Evolutionary conservation across 2,329 filamentous ascomycete species (phyloP).

Genomic region (Paradendryphiella salina): DNA sequence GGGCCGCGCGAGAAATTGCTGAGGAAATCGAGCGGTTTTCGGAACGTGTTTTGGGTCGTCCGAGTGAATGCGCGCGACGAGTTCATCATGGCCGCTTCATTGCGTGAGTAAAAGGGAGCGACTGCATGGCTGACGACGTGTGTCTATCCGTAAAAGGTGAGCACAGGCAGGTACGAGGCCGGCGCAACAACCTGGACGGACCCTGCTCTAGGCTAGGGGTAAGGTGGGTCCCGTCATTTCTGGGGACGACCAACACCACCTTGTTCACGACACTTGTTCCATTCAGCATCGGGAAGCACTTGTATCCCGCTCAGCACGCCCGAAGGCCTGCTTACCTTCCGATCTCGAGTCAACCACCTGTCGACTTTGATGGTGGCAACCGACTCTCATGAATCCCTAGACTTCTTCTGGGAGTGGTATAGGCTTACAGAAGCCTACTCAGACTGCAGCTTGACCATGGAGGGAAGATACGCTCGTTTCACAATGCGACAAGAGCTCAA

Average conservation of each 20-base stretch:
- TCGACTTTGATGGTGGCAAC: too few species aligned
- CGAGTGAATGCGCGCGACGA: conserved; percentile 41
- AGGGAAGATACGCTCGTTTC: conserved; percentile 10
- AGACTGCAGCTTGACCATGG: conserved; percentile 3
- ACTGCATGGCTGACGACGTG: conserved; percentile 17
- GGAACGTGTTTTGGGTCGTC: conserved; percentile 37
- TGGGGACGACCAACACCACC: conserved; percentile 38
- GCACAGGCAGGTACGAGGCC: conserved; percentile 22
- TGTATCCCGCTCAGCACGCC: too few species aligned
- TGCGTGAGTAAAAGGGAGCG: conserved; percentile 27
- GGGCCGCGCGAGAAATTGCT: conserved; percentile 34
- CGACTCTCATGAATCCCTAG: conserved; percentile 8
- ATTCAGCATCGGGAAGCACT: not conserved
- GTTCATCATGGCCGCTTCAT: conserved; percentile 40
- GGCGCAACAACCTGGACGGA: conserved; percentile 12
- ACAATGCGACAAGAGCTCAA: too few species aligned
- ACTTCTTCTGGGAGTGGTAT: not conserved
- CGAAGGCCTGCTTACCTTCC: too few species aligned
- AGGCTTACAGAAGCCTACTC: not conserved
- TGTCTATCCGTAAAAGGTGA: conserved; percentile 16
- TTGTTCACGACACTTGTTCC: not conserved
- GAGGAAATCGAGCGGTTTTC: conserved; percentile 44
- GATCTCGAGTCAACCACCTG: too few species aligned
- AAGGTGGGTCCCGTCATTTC: conserved; percentile 6
- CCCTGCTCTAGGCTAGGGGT: conserved; percentile 12